Base-by-base conservation (phyloP, 805 yeast genomes). In the Lachancea thermotolerans region DNA sequence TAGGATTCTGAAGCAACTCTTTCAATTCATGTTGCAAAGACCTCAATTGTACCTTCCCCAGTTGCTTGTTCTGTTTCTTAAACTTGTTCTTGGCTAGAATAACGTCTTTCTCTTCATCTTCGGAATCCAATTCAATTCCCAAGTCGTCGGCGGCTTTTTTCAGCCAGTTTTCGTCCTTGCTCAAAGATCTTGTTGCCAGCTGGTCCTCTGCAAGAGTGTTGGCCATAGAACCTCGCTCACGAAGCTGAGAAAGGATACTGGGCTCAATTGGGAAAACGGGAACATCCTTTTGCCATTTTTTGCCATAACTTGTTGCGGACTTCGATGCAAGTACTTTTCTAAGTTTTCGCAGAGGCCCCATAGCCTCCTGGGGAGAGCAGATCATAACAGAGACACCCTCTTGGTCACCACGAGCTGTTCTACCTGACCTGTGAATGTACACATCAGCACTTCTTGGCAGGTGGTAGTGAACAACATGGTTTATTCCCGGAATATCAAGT, bases 391-490 rank as follows among this genome's bases (percentile, higher is more conserved):
- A 84, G n/a, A 93, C 96, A 72, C 99, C 99, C 60, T 86, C 91
- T 31, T 65, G 64, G 0, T 91, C 93, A 1, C 95, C 97, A 72
- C 99, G 83, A 0, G 95, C 98, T n/a, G 99, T 93, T 75, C 99
- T 81, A 49, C 99, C 99, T 1, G 96, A 86, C 64, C 99, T 77
- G 66, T 93, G 99, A 54, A 93, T 82, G 60, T 93, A 93, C 41
- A 88, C 81, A 59, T 93, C 99, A 0, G 97, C 97, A 12, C 95
- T 74, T 50, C 98, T 74, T 10, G 99, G 98, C 50, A 93, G 73
- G 66, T 93, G 97, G 60, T 91, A 93, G 65, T 93, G 99, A 16
- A 91, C 85, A 40, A 93, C 98, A 64, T 93, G 98, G 55, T 89
- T 82, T 42, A 93, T 90, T 39, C 76, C 77, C 2, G 95, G 84